Evolutionary conservation across 495 filamentous ascomycete genomes (phyloP).

Genomic region (Hypoxylon cercidicola): DNA sequence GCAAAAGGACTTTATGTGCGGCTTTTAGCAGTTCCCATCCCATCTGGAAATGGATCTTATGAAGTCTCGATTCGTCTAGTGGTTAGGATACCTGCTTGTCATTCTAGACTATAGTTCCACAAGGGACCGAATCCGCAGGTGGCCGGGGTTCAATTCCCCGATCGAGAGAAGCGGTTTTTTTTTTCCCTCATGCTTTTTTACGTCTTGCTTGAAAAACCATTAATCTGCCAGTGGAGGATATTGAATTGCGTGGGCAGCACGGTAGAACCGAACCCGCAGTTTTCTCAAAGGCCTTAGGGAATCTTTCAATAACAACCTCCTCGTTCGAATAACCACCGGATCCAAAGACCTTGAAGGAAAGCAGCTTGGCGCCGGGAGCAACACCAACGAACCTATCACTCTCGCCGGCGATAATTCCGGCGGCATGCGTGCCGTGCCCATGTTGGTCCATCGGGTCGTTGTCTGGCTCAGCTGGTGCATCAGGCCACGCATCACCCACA

Average conservation of each 20-base stretch:
- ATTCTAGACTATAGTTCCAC: conserved; percentile 1
- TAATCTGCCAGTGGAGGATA: no score
- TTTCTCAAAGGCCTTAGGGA: conserved; percentile 44
- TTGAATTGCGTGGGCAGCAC: conserved; percentile 43
- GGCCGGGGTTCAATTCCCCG: conserved; percentile 56
- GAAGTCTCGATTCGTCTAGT: conserved; percentile 37
- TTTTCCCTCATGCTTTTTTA: conserved; percentile 3
- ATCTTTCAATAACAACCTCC: conserved; percentile 45
- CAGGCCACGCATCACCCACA: conserved; percentile 45
- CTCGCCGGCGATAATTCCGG: conserved; percentile 62
- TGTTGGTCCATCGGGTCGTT: conserved; percentile 54
- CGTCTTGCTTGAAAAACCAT: no score
- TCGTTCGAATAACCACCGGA: conserved; percentile 39
- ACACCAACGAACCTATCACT: conserved; percentile 57
- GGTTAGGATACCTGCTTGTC: conserved; percentile 41
- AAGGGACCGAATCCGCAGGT: conserved; percentile 38
- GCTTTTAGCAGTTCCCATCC: neutral
- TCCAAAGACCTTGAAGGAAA: conserved; percentile 60
- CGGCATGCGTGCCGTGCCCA: conserved; percentile 61
- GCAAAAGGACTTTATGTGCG: neutral
- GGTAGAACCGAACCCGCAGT: conserved; percentile 45
- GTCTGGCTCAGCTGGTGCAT: conserved; percentile 44
- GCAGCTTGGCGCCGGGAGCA: conserved; percentile 60
- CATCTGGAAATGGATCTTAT: neutral
- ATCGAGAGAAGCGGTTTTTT: conserved; percentile 39